Percentiles rank a stretch among this genome's conserved stretches.
These are phyloP conservation scores for Tephrocybe rancida DNA, from an alignment of 768 basidiomycete genomes.

Conservation along the genomic window DNA sequence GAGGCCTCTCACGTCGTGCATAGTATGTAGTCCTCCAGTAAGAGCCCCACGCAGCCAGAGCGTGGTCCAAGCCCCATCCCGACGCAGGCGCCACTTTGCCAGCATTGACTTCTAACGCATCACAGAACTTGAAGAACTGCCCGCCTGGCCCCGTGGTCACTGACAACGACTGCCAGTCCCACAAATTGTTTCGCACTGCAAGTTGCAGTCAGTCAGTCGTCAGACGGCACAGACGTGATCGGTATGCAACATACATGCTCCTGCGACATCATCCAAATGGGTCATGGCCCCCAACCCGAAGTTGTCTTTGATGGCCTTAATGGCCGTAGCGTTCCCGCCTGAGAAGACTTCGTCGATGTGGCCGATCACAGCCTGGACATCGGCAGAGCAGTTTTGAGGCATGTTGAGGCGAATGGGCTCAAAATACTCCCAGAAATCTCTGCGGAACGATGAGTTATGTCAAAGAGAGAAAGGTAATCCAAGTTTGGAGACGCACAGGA, in stretches of 20 bases:
- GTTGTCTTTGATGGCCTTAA: slow-evolving; percentile 53
- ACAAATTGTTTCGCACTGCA: slow-evolving; percentile 53
- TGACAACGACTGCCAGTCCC: slow-evolving; percentile 69
- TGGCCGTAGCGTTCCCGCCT: slow-evolving; percentile 43
- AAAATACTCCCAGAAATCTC: slow-evolving; percentile 71
- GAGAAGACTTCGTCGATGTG: slow-evolving; percentile 62
- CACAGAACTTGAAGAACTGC: slow-evolving; percentile 61
- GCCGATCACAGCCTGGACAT: slow-evolving; percentile 62
- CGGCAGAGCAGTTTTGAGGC: slow-evolving; percentile 74
- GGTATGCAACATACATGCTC: slow-evolving; percentile 45
- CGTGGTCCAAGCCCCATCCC: slow-evolving; percentile 67
- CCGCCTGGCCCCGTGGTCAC: slow-evolving; percentile 47
- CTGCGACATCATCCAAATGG: slow-evolving; percentile 69
- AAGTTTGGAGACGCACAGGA: slow-evolving; percentile 34
- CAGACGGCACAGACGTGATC: neutral
- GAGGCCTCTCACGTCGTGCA: slow-evolving; percentile 36
- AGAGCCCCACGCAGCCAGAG: slow-evolving; percentile 61
- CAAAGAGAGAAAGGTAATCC: neutral
- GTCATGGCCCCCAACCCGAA: slow-evolving; percentile 59
- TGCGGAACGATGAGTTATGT: neutral
- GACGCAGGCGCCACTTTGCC: slow-evolving; percentile 47
- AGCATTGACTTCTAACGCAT: slow-evolving; percentile 65
- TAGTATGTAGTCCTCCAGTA: slow-evolving; percentile 58
- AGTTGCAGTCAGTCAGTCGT: neutral
- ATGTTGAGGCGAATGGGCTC: slow-evolving; percentile 69